Conservation (phyloP, 768 basidiomycete species). For the Termitomyces sp. region DNA sequence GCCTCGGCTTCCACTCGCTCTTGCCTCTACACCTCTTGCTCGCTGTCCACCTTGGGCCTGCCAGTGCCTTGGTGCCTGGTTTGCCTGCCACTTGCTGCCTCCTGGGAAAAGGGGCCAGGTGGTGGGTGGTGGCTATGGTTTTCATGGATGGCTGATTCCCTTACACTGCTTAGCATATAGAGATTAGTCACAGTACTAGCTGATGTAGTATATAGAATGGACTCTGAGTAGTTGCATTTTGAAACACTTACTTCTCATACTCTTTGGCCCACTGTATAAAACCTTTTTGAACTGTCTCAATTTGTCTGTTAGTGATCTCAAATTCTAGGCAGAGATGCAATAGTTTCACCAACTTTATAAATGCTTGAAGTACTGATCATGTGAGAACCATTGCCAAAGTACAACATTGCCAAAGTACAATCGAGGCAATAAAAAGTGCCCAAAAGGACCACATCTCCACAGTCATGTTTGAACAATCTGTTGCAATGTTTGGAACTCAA, state of each 20-base stretch:
- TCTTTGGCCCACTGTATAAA: constrained; percentile 26
- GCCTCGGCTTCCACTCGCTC: too few relatives aligned
- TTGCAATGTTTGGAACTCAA: constrained; percentile 21
- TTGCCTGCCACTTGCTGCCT: too few relatives aligned
- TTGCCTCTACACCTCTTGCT: too few relatives aligned
- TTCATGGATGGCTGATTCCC: too few relatives aligned
- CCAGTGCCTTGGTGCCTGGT: too few relatives aligned
- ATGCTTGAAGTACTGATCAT: constrained; percentile 30
- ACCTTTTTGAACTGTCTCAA: constrained; percentile 17
- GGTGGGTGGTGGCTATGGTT: too few relatives aligned
- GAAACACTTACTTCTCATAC: constrained; percentile 17
- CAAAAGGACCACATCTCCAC: constrained; percentile 20
- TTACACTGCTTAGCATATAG: too few relatives aligned
- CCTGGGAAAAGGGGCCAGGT: too few relatives aligned
- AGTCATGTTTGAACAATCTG: constrained; percentile 17
- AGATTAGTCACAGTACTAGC: too few relatives aligned
- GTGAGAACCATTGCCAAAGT: constrained; percentile 18
- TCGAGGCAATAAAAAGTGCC: constrained; percentile 21
- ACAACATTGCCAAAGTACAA: constrained; percentile 13
- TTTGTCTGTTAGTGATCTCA: constrained; percentile 18
- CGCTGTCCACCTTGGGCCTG: too few relatives aligned
- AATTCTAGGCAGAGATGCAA: constrained; percentile 29
- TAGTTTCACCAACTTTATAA: constrained; percentile 27
- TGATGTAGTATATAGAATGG: too few relatives aligned
- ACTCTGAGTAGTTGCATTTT: not conserved